Base-by-base conservation (phyloP, 2,329 filamentous ascomycete species). In the Nemania sp. region DNA sequence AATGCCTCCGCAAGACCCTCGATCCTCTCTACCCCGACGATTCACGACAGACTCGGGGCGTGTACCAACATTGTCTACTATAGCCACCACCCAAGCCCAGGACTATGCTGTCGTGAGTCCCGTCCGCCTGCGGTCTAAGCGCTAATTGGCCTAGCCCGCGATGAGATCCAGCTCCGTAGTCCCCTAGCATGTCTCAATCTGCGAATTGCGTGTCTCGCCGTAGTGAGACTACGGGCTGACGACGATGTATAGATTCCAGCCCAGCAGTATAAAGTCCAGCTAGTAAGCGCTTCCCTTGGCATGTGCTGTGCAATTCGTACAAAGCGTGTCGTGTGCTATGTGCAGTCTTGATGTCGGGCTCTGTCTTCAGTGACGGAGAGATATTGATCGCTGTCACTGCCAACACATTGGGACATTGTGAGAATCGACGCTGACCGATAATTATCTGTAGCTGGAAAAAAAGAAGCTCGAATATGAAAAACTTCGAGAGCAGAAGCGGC, bases 381-480 rank as follows among this genome's bases (percentile, higher is more conserved):
- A 19, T n/a, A n/a, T n/a, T n/a, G 24, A 23, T n/a, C 6, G 24
- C 39, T 26, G 14, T 42, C 39, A 39, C 48, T 41, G n/a, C n/a
- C n/a, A n/a, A 36, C 24, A 45, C 39, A n/a, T 42, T 19, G 48
- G 44, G 44, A 42, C 22, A 30, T 26, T 6, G 17, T 22, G 23
- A 23, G 52, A 34, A 9, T 31, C 17, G 28, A 51, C 57, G 64
- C 73, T 78, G 66, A 83, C 71, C 61, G 53, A 39, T 41, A n/a
- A n/a, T n/a, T n/a, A n/a, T 54, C 45, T 52, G 54, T 72, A 97
- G 92, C 84, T 96, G 69, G 92, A 96, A 72, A 94, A 94, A 75
- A 96, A 96, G 75, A 91, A 91, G 68, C 79, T 90, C 68, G 91
- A 96, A 72, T 95, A 95, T 76, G 93, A 97, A 72, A 86, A 87